phyloP scores from a whole-genome alignment of 768 basidiomycete species.

The Tricholoma furcatifolium region DNA sequence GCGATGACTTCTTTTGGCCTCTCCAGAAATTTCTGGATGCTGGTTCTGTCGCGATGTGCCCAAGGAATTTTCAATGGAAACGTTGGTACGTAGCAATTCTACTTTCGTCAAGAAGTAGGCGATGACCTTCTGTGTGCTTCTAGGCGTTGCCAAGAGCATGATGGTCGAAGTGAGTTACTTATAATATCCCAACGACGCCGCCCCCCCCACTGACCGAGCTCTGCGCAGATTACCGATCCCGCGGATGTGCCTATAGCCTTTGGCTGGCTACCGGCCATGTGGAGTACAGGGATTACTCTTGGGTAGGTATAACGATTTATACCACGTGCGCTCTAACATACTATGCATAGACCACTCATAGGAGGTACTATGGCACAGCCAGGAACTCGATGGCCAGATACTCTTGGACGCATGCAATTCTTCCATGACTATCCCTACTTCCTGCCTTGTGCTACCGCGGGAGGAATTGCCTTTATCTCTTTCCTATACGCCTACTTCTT shows the following conservation, averaged over 20 bases:
- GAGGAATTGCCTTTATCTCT: conserved; percentile 16
- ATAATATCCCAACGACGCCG: background rate
- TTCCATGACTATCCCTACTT: conserved; percentile 31
- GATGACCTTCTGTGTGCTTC: background rate
- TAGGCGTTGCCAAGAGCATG: conserved; percentile 18
- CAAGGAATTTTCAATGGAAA: conserved; percentile 25
- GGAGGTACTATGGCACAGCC: conserved; percentile 31
- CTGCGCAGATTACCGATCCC: conserved; percentile 13
- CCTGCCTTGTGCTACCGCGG: conserved; percentile 24
- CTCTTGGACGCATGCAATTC: conserved; percentile 23
- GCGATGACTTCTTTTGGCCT: conserved; percentile 34
- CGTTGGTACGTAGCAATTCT: conserved; percentile 23
- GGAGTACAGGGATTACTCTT: conserved; percentile 23
- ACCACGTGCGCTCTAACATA: background rate
- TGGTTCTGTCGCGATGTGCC: conserved; percentile 26
- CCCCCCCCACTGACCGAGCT: background rate
- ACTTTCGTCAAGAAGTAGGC: background rate
- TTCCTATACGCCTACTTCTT: conserved; percentile 19
- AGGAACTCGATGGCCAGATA: conserved; percentile 24
- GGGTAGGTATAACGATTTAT: conserved; percentile 16
- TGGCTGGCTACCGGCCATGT: conserved; percentile 22
- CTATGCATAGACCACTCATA: conserved; percentile 20
- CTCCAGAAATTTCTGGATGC: conserved; percentile 28
- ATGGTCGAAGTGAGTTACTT: conserved; percentile 11
- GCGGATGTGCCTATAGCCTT: conserved; percentile 12